phyloP scores from a whole-genome alignment of 139 green algal species.

The Closterium sp. region DNA sequence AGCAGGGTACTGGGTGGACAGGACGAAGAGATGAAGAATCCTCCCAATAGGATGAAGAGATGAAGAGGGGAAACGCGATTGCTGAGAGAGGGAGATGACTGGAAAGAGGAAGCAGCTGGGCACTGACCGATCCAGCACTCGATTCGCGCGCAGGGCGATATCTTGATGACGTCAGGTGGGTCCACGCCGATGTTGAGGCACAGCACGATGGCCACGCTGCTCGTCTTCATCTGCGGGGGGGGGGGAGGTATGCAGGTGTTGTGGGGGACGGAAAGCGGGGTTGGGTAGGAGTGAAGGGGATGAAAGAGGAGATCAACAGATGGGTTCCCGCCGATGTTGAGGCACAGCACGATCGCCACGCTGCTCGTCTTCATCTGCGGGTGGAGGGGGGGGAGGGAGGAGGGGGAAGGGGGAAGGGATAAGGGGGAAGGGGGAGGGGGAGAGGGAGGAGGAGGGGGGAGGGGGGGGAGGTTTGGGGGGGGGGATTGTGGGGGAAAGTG shows the following conservation, averaged over 20 bases:
- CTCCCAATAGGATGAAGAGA: no score
- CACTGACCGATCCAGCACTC: slow-evolving; percentile 78
- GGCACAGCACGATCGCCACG: slow-evolving; percentile 94
- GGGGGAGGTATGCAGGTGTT: no score
- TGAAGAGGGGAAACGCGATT: no score
- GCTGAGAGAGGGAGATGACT: no score
- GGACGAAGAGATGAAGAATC: no score
- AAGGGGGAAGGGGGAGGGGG: not conserved
- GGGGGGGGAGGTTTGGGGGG: no score
- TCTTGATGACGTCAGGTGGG: slow-evolving; percentile 95
- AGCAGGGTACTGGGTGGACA: no score
- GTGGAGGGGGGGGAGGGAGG: not conserved
- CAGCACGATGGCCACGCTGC: slow-evolving; percentile 86
- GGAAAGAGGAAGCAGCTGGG: not conserved
- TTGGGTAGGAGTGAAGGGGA: no score
- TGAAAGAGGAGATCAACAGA: no score
- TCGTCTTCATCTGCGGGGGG: slow-evolving; percentile 59
- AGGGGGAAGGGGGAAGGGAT: not conserved
- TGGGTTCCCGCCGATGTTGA: slow-evolving; percentile 99
- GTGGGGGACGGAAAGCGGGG: no score
- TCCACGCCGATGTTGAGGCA: slow-evolving; percentile 99
- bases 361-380: slow-evolving; percentile 60
- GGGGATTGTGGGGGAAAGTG: no score
- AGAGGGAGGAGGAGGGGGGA: not conserved
- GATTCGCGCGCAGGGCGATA: slow-evolving; percentile 90